Evolutionary conservation across 1,139 yeast species (phyloP).

Genomic region (Sugiyamaella pinicola): DNA sequence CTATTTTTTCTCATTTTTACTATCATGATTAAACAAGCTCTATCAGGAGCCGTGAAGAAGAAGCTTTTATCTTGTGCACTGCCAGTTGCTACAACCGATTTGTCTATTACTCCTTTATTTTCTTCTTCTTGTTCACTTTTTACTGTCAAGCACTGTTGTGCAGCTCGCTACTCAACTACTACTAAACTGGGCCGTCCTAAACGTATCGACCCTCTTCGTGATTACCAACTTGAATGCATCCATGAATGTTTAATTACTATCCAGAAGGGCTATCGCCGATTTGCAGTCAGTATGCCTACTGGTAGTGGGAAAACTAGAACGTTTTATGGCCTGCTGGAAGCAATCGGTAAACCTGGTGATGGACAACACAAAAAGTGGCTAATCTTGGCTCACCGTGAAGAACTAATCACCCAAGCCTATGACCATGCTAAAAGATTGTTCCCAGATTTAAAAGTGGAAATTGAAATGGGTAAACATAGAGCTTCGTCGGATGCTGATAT

Average conservation of each 20-base stretch:
- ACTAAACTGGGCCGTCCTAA: too few relatives aligned
- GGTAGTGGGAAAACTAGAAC: conserved; percentile 91
- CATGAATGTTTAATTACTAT: conserved; percentile 56
- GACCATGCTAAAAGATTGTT: conserved; percentile 50
- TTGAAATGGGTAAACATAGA: conserved; percentile 66
- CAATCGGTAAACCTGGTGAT: conserved; percentile 40
- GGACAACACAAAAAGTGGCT: conserved; percentile 45
- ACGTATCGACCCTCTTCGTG: conserved; percentile 45
- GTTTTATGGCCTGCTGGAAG: conserved; percentile 64
- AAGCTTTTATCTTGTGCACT: too few relatives aligned
- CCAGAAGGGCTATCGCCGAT: conserved; percentile 51
- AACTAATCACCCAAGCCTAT: conserved; percentile 73
- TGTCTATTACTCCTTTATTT: neutral
- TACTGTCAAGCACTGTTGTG: neutral
- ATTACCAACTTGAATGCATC: conserved; percentile 76
- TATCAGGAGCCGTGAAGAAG: too few relatives aligned
- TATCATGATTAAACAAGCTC: too few relatives aligned
- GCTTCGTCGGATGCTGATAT: conserved; percentile 57
- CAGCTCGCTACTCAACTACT: neutral
- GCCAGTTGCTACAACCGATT: neutral
- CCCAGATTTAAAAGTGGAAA: conserved; percentile 58
- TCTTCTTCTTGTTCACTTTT: neutral
- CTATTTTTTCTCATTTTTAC: neutral
- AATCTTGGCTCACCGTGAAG: conserved; percentile 80
- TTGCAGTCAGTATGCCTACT: conserved; percentile 87